Base-by-base conservation (phyloP, 1,284 basidiomycete species). In the Trametes hirsuta region DNA sequence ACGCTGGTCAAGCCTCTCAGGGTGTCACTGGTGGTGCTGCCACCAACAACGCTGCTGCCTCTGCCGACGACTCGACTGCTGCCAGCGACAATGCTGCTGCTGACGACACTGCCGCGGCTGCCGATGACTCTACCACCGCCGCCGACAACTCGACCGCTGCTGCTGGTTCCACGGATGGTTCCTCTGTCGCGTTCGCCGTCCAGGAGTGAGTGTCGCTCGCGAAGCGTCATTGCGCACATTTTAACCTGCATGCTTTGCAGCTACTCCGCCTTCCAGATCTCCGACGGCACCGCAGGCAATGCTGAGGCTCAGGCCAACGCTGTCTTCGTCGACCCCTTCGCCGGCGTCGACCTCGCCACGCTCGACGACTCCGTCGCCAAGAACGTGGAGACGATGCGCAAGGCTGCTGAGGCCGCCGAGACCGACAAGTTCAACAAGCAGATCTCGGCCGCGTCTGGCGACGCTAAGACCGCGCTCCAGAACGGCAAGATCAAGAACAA, bases 401-500 rank as follows among this genome's bases (percentile, higher is more conserved):
- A 76, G 64, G 75, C 76, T 2, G 76, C 77, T 22, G 80, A 82
- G 67, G 53, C 62, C 24, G 80, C 80, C 0, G 80, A 83, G 71
- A 80, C 78, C 1, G 74, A 73, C 34, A 48, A 72, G 6, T 82
- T 82, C 68, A 74, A 82, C 71, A 76, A 78, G 9, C 69, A 70
- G 35, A 82, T 82, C 62, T 75, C 66, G 15, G 77, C 76, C 24
- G 78, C 79, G 1, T 65, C 70, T 22, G 78, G 78, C 35, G 75
- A 22, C 41, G 44, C 53, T 72, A 76, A 81, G 22, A 81, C 81
- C 42, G 79, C 78, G 18, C 73, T 82, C 21, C 71, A 76, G 58
- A 70, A 71, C 60, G 80, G 81, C 41, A 82, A 82, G 72, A 81
- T 77, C 66, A 76, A 79, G 77, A 82, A 83, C 75, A 82, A 83